Evolutionary conservation across 2,329 filamentous ascomycete genomes (phyloP), one percentile per base, ranked within the genome.

Genomic region (Ceratocystis huliohia): DNA sequence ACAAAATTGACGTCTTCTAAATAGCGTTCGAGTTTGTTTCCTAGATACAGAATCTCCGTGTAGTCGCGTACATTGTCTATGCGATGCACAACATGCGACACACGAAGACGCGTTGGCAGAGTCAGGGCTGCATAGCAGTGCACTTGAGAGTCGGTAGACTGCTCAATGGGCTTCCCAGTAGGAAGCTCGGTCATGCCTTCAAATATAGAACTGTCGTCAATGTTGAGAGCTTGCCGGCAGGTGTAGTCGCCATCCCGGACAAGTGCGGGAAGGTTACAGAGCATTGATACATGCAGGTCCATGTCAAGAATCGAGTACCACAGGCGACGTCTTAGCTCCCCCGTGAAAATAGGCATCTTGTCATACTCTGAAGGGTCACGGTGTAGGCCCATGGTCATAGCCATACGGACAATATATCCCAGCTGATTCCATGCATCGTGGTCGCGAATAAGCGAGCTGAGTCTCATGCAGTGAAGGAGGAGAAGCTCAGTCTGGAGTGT

Each of bases 331-430:
- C 82, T 75, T 68, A 80, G 76, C 72, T 84, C 82, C n/a, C 78
- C 78, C 57, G 78, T 75, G 70, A 82, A 84, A 0, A 80, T 75
- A 4, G 76, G 75, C 64, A 84, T 78, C 37, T 78, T 76, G 30
- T 77, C 75, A 66, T 80, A 82, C 69, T 84, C 82, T 15, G 79
- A 79, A 2, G 82, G 81, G 65, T 84, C 82, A 3, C 81, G 77
- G 69, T 84, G 82, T 61, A 84, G 74, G 2, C 81, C 82, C 81
- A 84, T 83, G 2, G 79, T 80, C 81, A 84, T 84, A 37, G 81
- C 82, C 75, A 82, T 80, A 17, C 82, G 79, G 4, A 83, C 77
- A 53, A 84, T 78, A 64, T 78, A 77, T 4, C 82, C 82, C n/a
- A 84, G 73, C 66, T 82, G 79, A 15, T 78, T 77, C 82, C 82